Conservation (phyloP, 2,329 filamentous ascomycete species). For the Colletotrichum camelliae region DNA sequence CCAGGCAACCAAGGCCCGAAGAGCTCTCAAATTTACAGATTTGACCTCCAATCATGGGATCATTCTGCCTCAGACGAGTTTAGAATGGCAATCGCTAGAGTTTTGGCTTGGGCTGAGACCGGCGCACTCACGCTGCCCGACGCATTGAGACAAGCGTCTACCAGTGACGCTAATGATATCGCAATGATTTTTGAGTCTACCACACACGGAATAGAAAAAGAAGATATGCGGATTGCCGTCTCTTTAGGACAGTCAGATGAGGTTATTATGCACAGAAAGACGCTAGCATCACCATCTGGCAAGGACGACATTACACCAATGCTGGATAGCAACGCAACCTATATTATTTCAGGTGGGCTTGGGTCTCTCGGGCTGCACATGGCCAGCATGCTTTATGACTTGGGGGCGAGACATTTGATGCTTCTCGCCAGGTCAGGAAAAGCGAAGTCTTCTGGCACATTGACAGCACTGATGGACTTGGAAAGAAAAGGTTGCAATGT, state of each 20-base stretch:
- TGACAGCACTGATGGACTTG: conserved; percentile 21
- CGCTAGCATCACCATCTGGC: background rate
- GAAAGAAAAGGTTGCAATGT: conserved; percentile 22
- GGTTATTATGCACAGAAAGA: background rate
- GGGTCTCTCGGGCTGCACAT: conserved; percentile 30
- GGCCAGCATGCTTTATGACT: conserved; percentile 27
- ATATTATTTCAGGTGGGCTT: conserved; percentile 35
- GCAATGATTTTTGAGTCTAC: background rate
- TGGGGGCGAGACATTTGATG: conserved; percentile 33
- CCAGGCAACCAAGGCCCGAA: background rate
- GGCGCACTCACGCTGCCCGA: background rate
- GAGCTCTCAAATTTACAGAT: background rate
- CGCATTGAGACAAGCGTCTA: background rate
- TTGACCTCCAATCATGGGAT: background rate
- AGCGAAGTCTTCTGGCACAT: conserved; percentile 17
- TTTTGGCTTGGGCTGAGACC: background rate
- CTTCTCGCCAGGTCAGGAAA: conserved; percentile 32
- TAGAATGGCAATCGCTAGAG: background rate
- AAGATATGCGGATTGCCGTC: background rate
- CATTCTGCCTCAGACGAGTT: background rate
- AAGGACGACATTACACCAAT: background rate
- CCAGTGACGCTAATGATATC: background rate
- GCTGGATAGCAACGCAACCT: conserved; percentile 27
- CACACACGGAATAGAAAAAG: background rate
- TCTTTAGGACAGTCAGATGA: background rate